Conservation (phyloP, 208 protist genomes). For the Trichomonas vaginalis region DNA sequence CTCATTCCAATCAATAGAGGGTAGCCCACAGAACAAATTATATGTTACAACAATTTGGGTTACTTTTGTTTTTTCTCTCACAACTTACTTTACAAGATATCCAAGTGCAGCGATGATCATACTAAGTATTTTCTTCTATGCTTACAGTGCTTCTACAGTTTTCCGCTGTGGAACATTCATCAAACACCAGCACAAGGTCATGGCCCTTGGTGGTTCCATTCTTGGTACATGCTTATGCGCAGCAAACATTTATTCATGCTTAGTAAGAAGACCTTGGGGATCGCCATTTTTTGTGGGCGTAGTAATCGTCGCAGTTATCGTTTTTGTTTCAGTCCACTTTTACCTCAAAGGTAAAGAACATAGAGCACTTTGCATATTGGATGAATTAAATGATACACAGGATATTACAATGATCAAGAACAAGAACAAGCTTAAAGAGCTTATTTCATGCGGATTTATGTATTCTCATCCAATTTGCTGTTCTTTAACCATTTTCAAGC, state of each 20-base stretch:
- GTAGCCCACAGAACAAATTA: no score
- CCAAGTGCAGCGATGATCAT: no score
- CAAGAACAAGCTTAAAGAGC: not conserved
- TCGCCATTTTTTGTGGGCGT: not conserved
- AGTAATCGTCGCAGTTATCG: not conserved
- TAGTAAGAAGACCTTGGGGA: not conserved
- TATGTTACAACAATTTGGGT: no score
- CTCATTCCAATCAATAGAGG: not conserved
- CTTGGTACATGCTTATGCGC: not conserved
- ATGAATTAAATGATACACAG: not conserved
- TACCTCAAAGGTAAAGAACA: not conserved
- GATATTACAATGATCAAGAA: not conserved
- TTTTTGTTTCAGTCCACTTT: not conserved
- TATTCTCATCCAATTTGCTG: not conserved
- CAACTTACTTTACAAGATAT: no score
- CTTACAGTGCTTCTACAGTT: no score
- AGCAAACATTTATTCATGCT: not conserved
- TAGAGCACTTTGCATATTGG: not conserved
- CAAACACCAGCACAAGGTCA: no score
- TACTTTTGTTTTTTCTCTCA: no score
- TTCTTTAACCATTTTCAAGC: not conserved
- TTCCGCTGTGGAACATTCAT: no score
- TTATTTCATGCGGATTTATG: not conserved
- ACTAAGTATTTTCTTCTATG: no score
- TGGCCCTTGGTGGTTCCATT: not conserved